A percentile compares a stretch with the other conserved stretches of the same genome.
Evolutionary conservation across 2,329 filamentous ascomycete species (phyloP).

Genomic region (Fusarium sp.): DNA sequence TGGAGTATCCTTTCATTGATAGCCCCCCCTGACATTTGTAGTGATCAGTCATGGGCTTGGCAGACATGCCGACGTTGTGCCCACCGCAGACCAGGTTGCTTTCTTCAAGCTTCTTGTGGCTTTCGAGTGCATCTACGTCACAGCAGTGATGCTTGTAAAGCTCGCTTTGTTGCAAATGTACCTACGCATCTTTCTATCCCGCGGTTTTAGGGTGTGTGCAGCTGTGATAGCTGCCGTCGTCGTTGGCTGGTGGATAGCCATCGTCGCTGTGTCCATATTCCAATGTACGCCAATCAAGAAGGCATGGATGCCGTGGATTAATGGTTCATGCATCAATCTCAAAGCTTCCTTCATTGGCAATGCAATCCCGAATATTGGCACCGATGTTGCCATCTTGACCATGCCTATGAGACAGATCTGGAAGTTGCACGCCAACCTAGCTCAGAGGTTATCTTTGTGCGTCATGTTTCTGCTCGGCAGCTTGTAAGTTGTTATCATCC

Average conservation of each 20-base stretch:
- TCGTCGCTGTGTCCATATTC: conserved; percentile 28
- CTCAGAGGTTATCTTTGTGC: conserved; percentile 21
- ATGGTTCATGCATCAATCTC: conserved; percentile 22
- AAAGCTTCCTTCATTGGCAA: conserved; percentile 30
- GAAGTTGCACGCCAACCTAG: conserved; percentile 24
- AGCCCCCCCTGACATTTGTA: conserved; percentile 3
- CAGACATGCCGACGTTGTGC: background rate
- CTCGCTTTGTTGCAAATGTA: conserved; percentile 25
- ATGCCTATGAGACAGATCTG: conserved; percentile 15
- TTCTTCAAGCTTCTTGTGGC: conserved; percentile 29
- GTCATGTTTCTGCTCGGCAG: conserved; percentile 29
- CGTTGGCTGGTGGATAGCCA: conserved; percentile 26
- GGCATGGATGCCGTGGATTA: conserved; percentile 20
- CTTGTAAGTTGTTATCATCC: conserved; percentile 9
- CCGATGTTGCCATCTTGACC: conserved; percentile 20
- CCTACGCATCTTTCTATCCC: conserved; percentile 24
- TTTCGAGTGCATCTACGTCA: conserved; percentile 29
- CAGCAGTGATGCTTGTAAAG: conserved; percentile 25
- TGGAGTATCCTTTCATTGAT: fast-evolving
- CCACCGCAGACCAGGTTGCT: background rate
- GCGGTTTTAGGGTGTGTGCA: conserved; percentile 10
- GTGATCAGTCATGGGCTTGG: conserved; percentile 30
- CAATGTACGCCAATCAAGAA: conserved; percentile 21
- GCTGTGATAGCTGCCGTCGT: conserved; percentile 8
- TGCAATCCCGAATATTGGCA: conserved; percentile 26